Percentiles rank a stretch among this genome's conserved stretches.
phyloP scores from a whole-genome alignment of 805 yeast genomes.

The Sungouiella thailandica region DNA sequence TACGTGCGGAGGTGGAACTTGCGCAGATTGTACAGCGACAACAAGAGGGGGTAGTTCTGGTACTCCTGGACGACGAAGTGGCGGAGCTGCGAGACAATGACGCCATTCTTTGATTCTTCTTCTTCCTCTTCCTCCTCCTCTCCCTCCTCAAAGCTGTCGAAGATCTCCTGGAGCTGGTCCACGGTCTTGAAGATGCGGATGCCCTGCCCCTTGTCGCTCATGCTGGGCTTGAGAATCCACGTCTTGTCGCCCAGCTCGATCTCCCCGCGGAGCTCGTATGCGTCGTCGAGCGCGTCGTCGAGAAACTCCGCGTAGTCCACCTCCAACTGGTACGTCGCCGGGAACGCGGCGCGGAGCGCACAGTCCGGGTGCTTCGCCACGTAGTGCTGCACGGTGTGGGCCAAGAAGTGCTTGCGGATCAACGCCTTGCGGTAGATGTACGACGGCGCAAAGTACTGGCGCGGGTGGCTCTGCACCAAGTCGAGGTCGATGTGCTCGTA shows the following conservation, averaged over 20 bases:
- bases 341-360: conserved; percentile 54
- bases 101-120: conserved; percentile 48
- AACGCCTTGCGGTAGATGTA: conserved; percentile 86
- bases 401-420: conserved; percentile 83
- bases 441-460: conserved; percentile 63
- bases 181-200: conserved; percentile 75
- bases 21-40: conserved; percentile 53
- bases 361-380: conserved; percentile 71
- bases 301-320: conserved; percentile 94
- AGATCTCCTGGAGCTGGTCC: conserved; percentile 75
- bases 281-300: conserved; percentile 90
- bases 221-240: conserved; percentile 93
- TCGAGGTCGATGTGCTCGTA: conserved; percentile 87
- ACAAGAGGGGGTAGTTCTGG: conserved; percentile 59
- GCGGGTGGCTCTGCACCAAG: conserved; percentile 37
- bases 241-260: conserved; percentile 55
- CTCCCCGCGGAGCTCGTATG: conserved; percentile 81
- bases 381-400: conserved; percentile 77
- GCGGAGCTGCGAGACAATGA: conserved; percentile 81
- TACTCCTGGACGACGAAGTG: conserved; percentile 91
- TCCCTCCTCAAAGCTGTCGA: conserved; percentile 82
- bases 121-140: conserved; percentile 58
- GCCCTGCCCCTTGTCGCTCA: conserved; percentile 98
- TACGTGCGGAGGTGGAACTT: conserved; percentile 91
- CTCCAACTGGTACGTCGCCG: conserved; percentile 76